Evolutionary conservation across 2,329 filamentous ascomycete species (phyloP).

Genomic region (Colletotrichum spaethianum): DNA sequence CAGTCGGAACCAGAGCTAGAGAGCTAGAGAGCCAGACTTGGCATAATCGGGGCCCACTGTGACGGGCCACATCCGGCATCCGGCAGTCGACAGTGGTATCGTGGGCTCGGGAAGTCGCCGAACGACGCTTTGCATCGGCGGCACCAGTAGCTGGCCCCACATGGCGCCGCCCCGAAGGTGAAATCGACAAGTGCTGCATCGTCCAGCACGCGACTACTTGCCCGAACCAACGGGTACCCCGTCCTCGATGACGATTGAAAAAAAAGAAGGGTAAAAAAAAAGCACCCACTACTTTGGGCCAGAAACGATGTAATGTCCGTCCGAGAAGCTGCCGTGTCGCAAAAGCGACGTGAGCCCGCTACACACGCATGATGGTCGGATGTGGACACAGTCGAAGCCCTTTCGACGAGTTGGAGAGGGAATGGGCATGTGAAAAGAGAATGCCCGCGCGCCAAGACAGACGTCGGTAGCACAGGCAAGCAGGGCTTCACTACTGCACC

Average conservation of each 20-base stretch:
- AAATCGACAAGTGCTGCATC: not conserved
- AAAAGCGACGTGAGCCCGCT: not conserved
- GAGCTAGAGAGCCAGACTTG: conserved; percentile 2
- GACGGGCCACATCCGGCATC: not conserved
- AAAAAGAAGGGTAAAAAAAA: no score
- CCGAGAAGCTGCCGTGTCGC: not conserved
- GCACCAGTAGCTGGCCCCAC: not conserved
- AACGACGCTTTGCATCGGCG: not conserved
- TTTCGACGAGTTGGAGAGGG: not conserved
- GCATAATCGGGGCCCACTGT: not conserved
- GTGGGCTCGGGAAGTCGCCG: not conserved
- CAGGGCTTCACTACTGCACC: not conserved
- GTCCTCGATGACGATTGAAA: not conserved
- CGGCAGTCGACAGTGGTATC: not conserved
- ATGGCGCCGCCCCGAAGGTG: not conserved
- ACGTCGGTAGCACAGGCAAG: not conserved
- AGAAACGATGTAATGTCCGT: not conserved
- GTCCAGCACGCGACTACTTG: not conserved
- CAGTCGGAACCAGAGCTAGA: not conserved
- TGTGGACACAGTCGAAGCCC: not conserved
- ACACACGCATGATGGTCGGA: not conserved
- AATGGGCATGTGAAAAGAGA: not conserved
- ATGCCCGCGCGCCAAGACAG: not conserved
- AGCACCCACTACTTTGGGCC: not conserved
- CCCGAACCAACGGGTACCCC: not conserved